A percentile compares a stretch with the other conserved stretches of the same genome.
These are phyloP conservation scores for Globisporangium parvum DNA, from an alignment of 352 stramenopile genomes.

Conservation along the genomic window DNA sequence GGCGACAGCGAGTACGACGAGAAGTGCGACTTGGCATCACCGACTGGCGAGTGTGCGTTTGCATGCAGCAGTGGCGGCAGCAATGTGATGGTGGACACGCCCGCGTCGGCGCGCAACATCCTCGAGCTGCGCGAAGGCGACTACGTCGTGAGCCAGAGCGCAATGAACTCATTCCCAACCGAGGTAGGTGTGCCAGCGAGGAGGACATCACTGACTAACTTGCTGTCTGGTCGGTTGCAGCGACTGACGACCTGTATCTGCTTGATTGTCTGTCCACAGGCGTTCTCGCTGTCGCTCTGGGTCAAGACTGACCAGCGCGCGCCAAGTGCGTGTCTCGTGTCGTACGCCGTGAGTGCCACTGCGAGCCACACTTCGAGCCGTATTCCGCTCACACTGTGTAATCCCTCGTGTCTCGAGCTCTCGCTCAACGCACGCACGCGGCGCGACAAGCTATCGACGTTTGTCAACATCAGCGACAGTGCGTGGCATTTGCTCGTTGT, in stretches of 20 bases:
- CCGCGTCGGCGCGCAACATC: conserved; percentile 20
- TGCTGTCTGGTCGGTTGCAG: no score
- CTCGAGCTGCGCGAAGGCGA: conserved; percentile 30
- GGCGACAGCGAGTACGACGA: conserved; percentile 61
- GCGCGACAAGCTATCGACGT: conserved; percentile 31
- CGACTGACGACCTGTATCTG: neutral
- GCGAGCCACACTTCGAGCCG: no score
- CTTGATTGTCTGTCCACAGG: conserved; percentile 14
- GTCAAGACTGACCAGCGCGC: conserved; percentile 37
- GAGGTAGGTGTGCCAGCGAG: conserved; percentile 16
- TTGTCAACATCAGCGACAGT: conserved; percentile 57
- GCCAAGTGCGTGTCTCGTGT: conserved; percentile 33
- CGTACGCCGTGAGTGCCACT: conserved; percentile 21
- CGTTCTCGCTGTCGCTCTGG: conserved; percentile 56
- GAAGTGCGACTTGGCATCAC: conserved; percentile 49
- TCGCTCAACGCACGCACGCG: conserved; percentile 31
- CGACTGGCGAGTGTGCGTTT: conserved; percentile 43
- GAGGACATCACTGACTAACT: neutral
- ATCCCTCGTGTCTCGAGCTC: conserved; percentile 53
- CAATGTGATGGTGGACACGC: conserved; percentile 17
- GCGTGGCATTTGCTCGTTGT: conserved; percentile 67
- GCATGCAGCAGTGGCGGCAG: conserved; percentile 41
- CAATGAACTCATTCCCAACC: conserved; percentile 33
- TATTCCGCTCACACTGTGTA: conserved; percentile 46
- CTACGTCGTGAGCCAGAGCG: conserved; percentile 31